These are phyloP conservation scores for Backusella tuberculispora DNA, from an alignment of 192 early-diverging fungal species.

Conservation along the genomic window DNA sequence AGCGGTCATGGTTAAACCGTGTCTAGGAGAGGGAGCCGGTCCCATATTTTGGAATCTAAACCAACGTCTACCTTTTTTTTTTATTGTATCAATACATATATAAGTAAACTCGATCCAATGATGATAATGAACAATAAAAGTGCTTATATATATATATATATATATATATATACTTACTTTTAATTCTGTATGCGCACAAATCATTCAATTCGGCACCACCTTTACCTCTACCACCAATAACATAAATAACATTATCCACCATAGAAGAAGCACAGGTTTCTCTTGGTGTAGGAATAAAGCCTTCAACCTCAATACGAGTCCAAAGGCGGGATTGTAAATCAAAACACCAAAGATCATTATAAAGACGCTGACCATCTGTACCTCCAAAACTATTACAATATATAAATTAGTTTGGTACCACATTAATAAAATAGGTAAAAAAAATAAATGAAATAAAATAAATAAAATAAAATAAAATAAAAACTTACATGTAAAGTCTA, in stretches of 20 bases:
- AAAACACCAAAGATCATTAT: slow-evolving; percentile 64
- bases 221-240: slow-evolving; percentile 54
- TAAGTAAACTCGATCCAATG: not conserved
- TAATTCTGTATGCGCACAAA: slow-evolving; percentile 55
- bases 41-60: slow-evolving; percentile 53
- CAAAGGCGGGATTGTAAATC: slow-evolving; percentile 49
- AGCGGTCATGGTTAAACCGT: slow-evolving; percentile 50
- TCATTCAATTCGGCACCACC: slow-evolving; percentile 54
- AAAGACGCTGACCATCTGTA: slow-evolving; percentile 51
- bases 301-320: slow-evolving; percentile 46
- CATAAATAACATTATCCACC: slow-evolving; percentile 54
- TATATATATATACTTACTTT: slow-evolving; percentile 37
- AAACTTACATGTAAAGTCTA: slow-evolving; percentile 34
- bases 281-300: slow-evolving; percentile 52
- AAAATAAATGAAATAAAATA: not conserved
- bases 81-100: not conserved
- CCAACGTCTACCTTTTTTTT: slow-evolving; percentile 53
- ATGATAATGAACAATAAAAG: not conserved
- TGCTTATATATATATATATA: not conserved
- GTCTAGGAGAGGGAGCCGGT: slow-evolving; percentile 46
- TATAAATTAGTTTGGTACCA: slow-evolving; percentile 11
- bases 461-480: not conserved
- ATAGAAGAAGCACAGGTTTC: slow-evolving; percentile 46
- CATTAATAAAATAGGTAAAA: not conserved
- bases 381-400: slow-evolving; percentile 55